Evolutionary conservation across 2,329 filamentous ascomycete genomes (phyloP).

Genomic region (Diaporthe amygdali): DNA sequence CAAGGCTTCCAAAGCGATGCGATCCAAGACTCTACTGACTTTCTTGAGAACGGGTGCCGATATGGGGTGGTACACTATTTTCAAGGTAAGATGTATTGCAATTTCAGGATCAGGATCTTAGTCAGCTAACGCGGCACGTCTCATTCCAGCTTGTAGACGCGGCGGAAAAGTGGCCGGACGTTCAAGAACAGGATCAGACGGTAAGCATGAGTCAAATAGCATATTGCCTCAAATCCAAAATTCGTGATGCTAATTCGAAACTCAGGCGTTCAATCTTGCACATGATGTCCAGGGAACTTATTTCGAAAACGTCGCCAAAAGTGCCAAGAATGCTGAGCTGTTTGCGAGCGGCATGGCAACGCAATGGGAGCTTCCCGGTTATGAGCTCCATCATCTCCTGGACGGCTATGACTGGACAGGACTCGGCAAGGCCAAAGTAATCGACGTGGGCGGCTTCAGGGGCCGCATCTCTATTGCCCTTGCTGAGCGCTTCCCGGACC

Average conservation of each 20-base stretch:
- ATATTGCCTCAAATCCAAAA: neutral
- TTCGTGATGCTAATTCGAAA: no score
- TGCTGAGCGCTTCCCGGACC: neutral
- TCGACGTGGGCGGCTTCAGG: constrained; percentile 16
- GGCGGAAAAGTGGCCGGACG: neutral
- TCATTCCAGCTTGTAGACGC: neutral
- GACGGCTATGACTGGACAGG: neutral
- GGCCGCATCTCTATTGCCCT: constrained; percentile 13
- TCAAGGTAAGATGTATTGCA: no score
- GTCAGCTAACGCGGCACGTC: neutral
- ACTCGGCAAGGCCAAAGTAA: neutral
- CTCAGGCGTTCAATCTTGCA: neutral
- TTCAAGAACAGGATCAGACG: neutral
- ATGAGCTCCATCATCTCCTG: neutral
- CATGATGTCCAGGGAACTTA: neutral
- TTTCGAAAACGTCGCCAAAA: neutral
- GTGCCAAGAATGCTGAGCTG: neutral
- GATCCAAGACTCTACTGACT: neutral
- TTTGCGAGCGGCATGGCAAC: neutral
- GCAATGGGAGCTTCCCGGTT: neutral
- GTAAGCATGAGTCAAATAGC: neutral
- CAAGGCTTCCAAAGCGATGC: neutral
- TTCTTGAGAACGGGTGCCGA: neutral
- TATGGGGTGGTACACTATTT: neutral
- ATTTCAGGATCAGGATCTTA: no score